Base-by-base conservation (phyloP, 306 rosid species). In the Sechiopsis laciniata region DNA sequence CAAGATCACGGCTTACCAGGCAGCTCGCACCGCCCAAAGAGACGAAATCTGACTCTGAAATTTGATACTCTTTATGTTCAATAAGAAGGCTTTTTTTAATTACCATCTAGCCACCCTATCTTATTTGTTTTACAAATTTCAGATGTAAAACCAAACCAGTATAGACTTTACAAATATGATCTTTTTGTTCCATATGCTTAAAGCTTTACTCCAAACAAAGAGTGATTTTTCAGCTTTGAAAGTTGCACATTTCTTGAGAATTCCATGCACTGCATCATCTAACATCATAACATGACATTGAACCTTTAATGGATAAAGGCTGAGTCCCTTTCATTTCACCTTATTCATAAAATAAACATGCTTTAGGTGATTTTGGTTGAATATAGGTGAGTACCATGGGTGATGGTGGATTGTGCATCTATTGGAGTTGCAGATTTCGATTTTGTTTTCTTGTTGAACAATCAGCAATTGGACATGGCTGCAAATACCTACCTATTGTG, bases 11-110 rank as follows among this genome's bases (percentile, higher is more conserved):
- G 63, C 97, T 90, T 71, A 78, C 74, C 75, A 83, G 79, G 85
- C 95, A 84, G 84, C 85, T 80, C 80, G 97, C 98, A 48, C 85
- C 96, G 45, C 98, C 88, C 0, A 90, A 89, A 80, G 96, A 82
- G 77, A 85, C 77, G 2, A 90, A 81, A 73, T 78, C 88, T 0
- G 90, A 82, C 29, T 60, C 85, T 52, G 87, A 82, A 63, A 48
- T 80, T 32, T 90, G 85, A 88, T 65, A 45, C 17, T 62, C 62
- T 32, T 32, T 32, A 2, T 74, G 55, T 16, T 24, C 1, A 60
- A 74, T 16, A 60, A 67, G 10, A 48, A 74, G 37, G 58, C 29
- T 16, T 26, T 16, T 26, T 54, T 9, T 3, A 13, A 1, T 8
- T 32, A 1, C 48, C 35, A 54, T 29, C 50, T n/a, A 46, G 72